Conservation (phyloP, 768 basidiomycete species). For the Tephrocybe rancida region DNA sequence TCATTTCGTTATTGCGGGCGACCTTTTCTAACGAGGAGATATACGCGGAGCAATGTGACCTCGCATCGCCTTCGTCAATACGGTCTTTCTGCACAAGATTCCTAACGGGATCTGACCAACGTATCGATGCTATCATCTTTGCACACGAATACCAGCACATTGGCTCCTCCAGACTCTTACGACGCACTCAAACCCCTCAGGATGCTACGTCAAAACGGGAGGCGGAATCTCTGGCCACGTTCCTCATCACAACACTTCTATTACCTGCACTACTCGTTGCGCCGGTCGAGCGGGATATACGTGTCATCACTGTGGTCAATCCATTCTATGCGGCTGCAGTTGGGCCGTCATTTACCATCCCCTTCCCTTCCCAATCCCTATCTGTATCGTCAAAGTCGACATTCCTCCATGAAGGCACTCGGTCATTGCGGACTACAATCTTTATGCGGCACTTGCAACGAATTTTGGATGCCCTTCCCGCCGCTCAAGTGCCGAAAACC, state of each 20-base stretch:
- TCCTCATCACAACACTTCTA: constrained; percentile 77
- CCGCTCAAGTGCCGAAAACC: constrained; percentile 53
- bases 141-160: constrained; percentile 76
- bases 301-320: constrained; percentile 85
- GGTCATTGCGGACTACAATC: constrained; percentile 63
- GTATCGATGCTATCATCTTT: constrained; percentile 80
- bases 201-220: constrained; percentile 43
- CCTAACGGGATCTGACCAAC: constrained; percentile 60
- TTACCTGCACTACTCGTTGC: constrained; percentile 81
- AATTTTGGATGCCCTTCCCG: constrained; percentile 80
- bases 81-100: constrained; percentile 71
- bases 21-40: constrained; percentile 76
- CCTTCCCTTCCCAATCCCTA: constrained; percentile 20
- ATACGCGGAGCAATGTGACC: constrained; percentile 79
- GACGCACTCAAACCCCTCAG: constrained; percentile 16
- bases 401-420: constrained; percentile 62
- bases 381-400: constrained; percentile 28
- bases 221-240: constrained; percentile 63
- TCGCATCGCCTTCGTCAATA: constrained; percentile 66
- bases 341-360: constrained; percentile 36
- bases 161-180: constrained; percentile 42
- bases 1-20: constrained; percentile 67
- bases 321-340: constrained; percentile 88
- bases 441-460: constrained; percentile 82
- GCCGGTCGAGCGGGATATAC: constrained; percentile 87